These are phyloP conservation scores for Macrocybe gigantea DNA, from an alignment of 768 basidiomycete genomes.

Conservation along the genomic window DNA sequence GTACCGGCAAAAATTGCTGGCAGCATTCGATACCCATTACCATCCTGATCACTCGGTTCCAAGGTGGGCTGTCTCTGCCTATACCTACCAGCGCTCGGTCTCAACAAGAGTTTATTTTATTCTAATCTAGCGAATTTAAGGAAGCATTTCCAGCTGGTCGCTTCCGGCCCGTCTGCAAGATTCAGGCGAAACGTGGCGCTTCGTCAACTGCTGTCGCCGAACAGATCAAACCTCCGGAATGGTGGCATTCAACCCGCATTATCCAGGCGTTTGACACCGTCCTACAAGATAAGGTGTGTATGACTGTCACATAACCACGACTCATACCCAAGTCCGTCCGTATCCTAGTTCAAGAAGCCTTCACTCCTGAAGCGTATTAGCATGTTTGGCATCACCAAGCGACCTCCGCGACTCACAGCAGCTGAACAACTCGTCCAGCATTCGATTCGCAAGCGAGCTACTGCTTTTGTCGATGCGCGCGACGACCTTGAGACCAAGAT, in stretches of 20 bases:
- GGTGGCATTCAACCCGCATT: conserved; percentile 92
- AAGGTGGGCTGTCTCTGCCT: conserved; percentile 33
- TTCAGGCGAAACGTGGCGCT: conserved; percentile 77
- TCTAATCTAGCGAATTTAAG: conserved; percentile 71
- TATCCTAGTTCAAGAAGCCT: conserved; percentile 76
- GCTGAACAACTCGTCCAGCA: conserved; percentile 85
- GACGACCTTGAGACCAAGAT: conserved; percentile 95
- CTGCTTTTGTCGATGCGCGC: conserved; percentile 88
- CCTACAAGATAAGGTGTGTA: conserved; percentile 71
- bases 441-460: conserved; percentile 91
- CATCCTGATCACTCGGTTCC: conserved; percentile 86
- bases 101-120: conserved; percentile 5
- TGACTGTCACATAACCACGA: not conserved
- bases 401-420: conserved; percentile 64
- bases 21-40: conserved; percentile 81
- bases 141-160: conserved; percentile 91
- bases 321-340: conserved; percentile 3
- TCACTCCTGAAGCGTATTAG: conserved; percentile 82
- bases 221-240: conserved; percentile 83
- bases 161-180: conserved; percentile 88
- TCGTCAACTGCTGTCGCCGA: conserved; percentile 82
- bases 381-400: conserved; percentile 64
- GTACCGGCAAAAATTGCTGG: conserved; percentile 65
- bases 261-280: conserved; percentile 88
- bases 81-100: not conserved